These are phyloP conservation scores for Taxawa tesnikishii DNA, from an alignment of 2,329 filamentous ascomycete genomes.

Conservation along the genomic window DNA sequence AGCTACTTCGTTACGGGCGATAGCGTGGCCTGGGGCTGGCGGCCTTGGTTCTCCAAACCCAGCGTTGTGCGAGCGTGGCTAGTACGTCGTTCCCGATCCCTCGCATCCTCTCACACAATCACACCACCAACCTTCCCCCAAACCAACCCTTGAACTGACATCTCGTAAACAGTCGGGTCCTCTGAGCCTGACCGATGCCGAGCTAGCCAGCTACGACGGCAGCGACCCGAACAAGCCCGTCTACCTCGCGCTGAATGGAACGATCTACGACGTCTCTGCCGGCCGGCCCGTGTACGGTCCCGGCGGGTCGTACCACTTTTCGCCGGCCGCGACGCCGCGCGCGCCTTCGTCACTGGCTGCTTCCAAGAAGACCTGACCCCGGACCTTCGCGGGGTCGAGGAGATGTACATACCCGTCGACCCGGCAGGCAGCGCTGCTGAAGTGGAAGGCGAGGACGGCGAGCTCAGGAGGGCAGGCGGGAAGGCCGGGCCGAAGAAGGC, in stretches of 20 bases:
- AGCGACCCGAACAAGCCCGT: conserved; percentile 61
- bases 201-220: conserved; percentile 70
- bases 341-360: conserved; percentile 86
- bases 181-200: conserved; percentile 56
- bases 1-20: conserved; percentile 26
- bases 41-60: conserved; percentile 48
- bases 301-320: conserved; percentile 81
- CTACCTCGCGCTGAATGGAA: conserved; percentile 82
- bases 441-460: conserved; percentile 11
- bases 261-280: conserved; percentile 70
- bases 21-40: conserved; percentile 56
- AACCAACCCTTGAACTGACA: background rate
- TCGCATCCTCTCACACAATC: conserved; percentile 6
- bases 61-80: conserved; percentile 48
- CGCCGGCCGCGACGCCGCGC: conserved; percentile 71
- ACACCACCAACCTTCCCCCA: conserved; percentile 1
- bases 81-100: conserved; percentile 34
- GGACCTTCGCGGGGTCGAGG: conserved; percentile 77
- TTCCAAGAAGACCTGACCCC: conserved; percentile 75
- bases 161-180: conserved; percentile 36
- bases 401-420: conserved; percentile 63
- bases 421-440: conserved; percentile 12
- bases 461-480: conserved; percentile 17
- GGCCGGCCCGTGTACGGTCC: conserved; percentile 44
- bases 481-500: conserved; percentile 14